Conservation (phyloP, 2,329 filamentous ascomycete genomes). For the Diatrype stigma region DNA sequence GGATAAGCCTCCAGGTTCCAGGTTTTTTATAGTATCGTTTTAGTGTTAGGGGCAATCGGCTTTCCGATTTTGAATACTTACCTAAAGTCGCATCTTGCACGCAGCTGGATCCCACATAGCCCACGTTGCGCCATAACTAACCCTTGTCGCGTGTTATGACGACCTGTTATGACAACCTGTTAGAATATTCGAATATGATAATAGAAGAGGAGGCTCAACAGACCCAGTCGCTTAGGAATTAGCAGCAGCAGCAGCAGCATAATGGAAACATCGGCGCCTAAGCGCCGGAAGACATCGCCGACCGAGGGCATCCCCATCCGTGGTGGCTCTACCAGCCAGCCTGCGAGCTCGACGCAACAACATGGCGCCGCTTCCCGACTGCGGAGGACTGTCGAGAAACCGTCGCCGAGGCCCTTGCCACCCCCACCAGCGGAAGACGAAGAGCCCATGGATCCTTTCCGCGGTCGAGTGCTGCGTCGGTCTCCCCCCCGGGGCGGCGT, state of each 20-base stretch:
- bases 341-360: constrained; percentile 21
- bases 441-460: constrained; percentile 39
- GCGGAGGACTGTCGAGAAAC: constrained; percentile 37
- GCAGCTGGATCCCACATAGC: no score
- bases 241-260: not conserved
- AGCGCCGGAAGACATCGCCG: constrained; percentile 61
- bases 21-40: no score
- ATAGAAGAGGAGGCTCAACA: no score
- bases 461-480: constrained; percentile 31
- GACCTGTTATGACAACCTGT: no score
- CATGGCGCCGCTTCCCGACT: constrained; percentile 29
- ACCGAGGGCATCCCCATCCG: constrained; percentile 38
- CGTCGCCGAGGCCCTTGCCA: constrained; percentile 43
- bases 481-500: constrained; percentile 32
- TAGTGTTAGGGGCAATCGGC: no score
- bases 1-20: no score
- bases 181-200: no score
- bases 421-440: constrained; percentile 40
- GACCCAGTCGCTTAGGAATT: no score
- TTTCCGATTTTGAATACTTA: no score
- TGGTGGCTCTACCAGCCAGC: constrained; percentile 11
- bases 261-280: constrained; percentile 57
- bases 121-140: no score
- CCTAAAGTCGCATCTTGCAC: no score
- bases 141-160: no score